Percentiles rank a stretch among this genome's conserved stretches.
Conservation (phyloP, 331 rosid species). For the Ulmus americana region DNA sequence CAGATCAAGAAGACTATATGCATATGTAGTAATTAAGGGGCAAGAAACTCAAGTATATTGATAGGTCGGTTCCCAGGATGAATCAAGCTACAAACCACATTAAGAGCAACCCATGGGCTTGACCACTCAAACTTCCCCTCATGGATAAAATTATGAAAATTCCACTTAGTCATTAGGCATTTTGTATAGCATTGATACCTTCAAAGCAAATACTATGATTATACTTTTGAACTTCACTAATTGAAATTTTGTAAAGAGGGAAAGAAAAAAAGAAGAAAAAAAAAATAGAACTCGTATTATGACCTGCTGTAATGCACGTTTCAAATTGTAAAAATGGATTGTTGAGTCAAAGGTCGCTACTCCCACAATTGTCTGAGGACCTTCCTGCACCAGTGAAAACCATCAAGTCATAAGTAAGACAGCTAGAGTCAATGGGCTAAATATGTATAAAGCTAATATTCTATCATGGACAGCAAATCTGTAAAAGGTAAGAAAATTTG, state of each 20-base stretch:
- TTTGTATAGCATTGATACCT: background rate
- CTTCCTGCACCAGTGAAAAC: slow-evolving; percentile 56
- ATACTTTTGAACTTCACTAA: background rate
- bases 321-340: slow-evolving; percentile 89
- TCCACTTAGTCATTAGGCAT: background rate
- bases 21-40: background rate
- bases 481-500: too few relatives aligned
- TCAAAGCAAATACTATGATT: background rate
- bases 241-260: background rate
- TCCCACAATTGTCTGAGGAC: slow-evolving; percentile 82
- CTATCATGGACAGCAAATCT: background rate
- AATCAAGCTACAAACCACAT: too few relatives aligned
- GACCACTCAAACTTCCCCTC: too few relatives aligned
- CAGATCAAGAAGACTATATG: background rate
- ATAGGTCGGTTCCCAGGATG: too few relatives aligned
- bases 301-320: slow-evolving; percentile 96
- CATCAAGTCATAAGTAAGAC: slow-evolving; percentile 9
- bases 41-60: too few relatives aligned
- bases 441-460: background rate
- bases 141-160: background rate
- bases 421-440: background rate
- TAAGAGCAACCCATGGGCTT: too few relatives aligned
- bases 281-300: slow-evolving; percentile 2
- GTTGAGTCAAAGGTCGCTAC: slow-evolving; percentile 91
- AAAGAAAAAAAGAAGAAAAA: background rate